These are phyloP conservation scores for Dactylonectria macrodidyma DNA, from an alignment of 2,329 filamentous ascomycete species.

Conservation along the genomic window DNA sequence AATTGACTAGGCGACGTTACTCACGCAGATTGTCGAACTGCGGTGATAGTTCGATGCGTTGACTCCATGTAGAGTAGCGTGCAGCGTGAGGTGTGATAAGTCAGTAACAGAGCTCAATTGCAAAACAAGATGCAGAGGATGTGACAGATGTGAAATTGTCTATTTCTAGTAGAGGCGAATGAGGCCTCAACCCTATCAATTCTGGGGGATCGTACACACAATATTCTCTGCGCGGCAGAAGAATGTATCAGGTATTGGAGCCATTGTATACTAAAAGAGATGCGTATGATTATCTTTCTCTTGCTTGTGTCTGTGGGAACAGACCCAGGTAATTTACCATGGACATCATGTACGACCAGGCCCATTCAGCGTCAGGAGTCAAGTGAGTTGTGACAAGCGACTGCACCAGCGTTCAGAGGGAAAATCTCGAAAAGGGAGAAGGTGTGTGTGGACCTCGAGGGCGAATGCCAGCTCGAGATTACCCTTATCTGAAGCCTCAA, in stretches of 20 bases:
- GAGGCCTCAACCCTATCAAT: neutral
- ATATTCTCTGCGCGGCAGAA: neutral
- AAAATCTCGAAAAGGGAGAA: neutral
- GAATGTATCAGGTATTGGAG: neutral
- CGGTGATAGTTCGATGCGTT: neutral
- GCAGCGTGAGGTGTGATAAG: neutral
- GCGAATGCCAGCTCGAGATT: neutral
- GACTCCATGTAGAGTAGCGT: neutral
- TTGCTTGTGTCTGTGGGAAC: neutral
- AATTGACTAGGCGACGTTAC: neutral
- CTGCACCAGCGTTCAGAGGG: neutral
- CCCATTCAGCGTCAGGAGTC: neutral
- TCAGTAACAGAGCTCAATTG: neutral
- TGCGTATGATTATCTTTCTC: neutral
- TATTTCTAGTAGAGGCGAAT: neutral
- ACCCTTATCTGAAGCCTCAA: neutral
- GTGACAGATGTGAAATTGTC: neutral
- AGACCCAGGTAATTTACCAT: neutral
- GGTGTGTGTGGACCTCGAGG: neutral
- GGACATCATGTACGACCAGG: neutral
- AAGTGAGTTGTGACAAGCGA: neutral
- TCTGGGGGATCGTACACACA: neutral
- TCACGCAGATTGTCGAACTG: neutral
- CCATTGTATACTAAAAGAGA: too few species aligned
- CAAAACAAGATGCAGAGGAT: neutral